Percentiles rank a stretch among this genome's conserved stretches.
These are phyloP conservation scores for Brasenia schreberi DNA, from an alignment of 164 flowering plant species.

Conservation along the genomic window DNA sequence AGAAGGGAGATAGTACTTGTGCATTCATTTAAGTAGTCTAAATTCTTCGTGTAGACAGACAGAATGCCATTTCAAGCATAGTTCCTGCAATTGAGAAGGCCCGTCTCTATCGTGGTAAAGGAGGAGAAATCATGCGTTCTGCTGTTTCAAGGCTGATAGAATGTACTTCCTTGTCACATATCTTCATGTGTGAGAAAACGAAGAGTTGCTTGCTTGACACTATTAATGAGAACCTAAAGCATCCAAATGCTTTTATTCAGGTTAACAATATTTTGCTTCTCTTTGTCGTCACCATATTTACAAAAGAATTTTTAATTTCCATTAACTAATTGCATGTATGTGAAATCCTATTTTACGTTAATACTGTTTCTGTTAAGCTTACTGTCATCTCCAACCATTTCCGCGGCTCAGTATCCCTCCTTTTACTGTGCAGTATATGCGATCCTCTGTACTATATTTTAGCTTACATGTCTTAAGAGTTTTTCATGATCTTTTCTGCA, in stretches of 20 bases:
- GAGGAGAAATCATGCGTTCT: constrained; percentile 97
- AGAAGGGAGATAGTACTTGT: too few species aligned
- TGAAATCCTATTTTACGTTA: too few species aligned
- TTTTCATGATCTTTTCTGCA: too few species aligned
- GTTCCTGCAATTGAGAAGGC: constrained; percentile 98
- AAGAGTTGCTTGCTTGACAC: constrained; percentile 63
- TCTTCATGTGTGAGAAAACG: constrained; percentile 43
- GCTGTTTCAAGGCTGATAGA: constrained; percentile 84
- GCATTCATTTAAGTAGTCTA: neutral
- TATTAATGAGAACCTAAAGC: constrained; percentile 73
- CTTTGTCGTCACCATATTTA: neutral
- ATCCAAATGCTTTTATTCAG: constrained; percentile 96
- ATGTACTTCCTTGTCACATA: constrained; percentile 45
- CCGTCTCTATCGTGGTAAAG: constrained; percentile 96
- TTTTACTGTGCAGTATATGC: too few species aligned
- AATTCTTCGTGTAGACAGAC: constrained; percentile 42
- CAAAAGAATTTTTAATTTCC: too few species aligned
- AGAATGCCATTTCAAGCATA: constrained; percentile 50
- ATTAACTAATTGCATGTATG: too few species aligned
- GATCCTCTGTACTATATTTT: too few species aligned
- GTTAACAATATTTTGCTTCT: constrained; percentile 14
- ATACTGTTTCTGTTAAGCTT: too few species aligned
- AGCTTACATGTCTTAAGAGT: too few species aligned
- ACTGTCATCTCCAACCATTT: too few species aligned
- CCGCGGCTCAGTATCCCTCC: too few species aligned